These are phyloP conservation scores for Crithidia expoeki DNA, from an alignment of 208 protist genomes.

Conservation along the genomic window DNA sequence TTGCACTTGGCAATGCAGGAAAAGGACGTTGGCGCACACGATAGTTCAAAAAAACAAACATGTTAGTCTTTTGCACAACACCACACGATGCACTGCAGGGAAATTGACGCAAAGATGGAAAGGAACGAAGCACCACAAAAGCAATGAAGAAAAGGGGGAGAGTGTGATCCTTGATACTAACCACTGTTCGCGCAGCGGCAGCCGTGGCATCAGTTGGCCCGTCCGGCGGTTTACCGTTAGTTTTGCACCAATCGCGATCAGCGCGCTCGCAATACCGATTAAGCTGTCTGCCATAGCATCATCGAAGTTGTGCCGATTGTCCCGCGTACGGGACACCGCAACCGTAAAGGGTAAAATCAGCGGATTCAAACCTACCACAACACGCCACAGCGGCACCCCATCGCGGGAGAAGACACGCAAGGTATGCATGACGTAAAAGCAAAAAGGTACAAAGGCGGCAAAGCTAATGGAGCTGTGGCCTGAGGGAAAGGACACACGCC, in stretches of 20 bases:
- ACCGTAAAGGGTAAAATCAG: conserved; percentile 58
- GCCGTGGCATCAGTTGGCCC: conserved; percentile 18
- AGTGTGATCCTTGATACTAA: neutral
- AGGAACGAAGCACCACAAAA: too few species aligned
- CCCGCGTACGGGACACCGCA: conserved; percentile 72
- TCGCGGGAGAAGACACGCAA: conserved; percentile 41
- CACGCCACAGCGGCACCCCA: conserved; percentile 45
- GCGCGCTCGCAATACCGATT: conserved; percentile 38
- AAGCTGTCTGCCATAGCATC: conserved; percentile 69
- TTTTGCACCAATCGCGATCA: conserved; percentile 43
- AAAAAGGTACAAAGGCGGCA: conserved; percentile 58
- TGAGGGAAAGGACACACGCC: conserved; percentile 87
- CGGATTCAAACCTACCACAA: conserved; percentile 48
- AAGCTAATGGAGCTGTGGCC: conserved; percentile 91
- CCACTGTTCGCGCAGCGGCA: neutral
- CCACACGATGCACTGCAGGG: too few species aligned
- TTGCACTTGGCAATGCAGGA: too few species aligned
- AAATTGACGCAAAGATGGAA: too few species aligned
- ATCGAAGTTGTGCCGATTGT: conserved; percentile 86
- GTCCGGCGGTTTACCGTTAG: conserved; percentile 6
- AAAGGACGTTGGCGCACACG: too few species aligned
- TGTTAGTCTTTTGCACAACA: too few species aligned
- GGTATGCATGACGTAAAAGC: conserved; percentile 73
- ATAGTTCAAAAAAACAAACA: too few species aligned
- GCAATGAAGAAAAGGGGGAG: neutral